phyloP scores from a whole-genome alignment of 2,329 filamentous ascomycete genomes.

The Tolypocladium paradoxum region DNA sequence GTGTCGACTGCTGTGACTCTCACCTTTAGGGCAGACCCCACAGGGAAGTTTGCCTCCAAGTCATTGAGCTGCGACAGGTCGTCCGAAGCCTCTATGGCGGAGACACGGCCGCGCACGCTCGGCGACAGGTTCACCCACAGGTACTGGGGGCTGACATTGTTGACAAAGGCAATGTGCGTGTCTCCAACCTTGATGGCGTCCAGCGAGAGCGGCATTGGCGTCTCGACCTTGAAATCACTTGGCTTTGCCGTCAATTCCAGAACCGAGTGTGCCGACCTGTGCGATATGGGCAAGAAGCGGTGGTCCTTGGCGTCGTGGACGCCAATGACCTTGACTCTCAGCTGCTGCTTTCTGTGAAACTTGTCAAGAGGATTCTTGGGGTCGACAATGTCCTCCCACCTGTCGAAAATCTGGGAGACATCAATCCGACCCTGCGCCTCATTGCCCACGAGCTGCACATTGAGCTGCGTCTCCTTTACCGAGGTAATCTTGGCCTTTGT shows the following conservation, averaged over 20 bases:
- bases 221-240: slow-evolving; percentile 43
- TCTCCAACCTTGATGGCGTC: slow-evolving; percentile 63
- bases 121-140: slow-evolving; percentile 90
- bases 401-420: slow-evolving; percentile 80
- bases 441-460: slow-evolving; percentile 70
- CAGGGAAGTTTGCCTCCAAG: slow-evolving; percentile 68
- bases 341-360: slow-evolving; percentile 59
- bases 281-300: slow-evolving; percentile 82
- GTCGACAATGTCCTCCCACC: slow-evolving; percentile 76
- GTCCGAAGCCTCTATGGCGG: slow-evolving; percentile 74
- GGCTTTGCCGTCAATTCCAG: slow-evolving; percentile 80
- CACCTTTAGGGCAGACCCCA: slow-evolving; percentile 80
- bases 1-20: slow-evolving; percentile 66
- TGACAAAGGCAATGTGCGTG: slow-evolving; percentile 73
- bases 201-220: slow-evolving; percentile 48
- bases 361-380: slow-evolving; percentile 65
- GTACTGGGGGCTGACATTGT: slow-evolving; percentile 70
- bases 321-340: slow-evolving; percentile 71
- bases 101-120: slow-evolving; percentile 74
- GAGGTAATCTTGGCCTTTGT: slow-evolving; percentile 72
- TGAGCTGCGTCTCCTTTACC: slow-evolving; percentile 83
- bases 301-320: slow-evolving; percentile 85
- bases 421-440: slow-evolving; percentile 81
- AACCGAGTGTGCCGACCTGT: slow-evolving; percentile 70
- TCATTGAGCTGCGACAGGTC: slow-evolving; percentile 72